Evolutionary conservation across 768 basidiomycete genomes (phyloP).

Genomic region (Amanita rubescens): DNA sequence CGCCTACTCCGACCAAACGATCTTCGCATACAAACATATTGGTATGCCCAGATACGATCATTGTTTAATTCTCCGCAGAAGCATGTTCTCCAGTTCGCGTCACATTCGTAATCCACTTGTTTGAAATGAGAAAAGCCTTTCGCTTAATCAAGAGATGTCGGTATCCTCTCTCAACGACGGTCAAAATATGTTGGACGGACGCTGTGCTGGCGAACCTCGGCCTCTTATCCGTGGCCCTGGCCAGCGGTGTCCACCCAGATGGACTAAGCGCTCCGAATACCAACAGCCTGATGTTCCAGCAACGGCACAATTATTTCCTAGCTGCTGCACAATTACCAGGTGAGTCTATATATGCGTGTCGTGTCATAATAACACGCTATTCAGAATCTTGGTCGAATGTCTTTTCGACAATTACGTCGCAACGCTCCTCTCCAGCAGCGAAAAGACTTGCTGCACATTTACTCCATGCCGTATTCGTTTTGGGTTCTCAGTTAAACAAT

Average conservation of each 20-base stretch:
- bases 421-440: conserved; percentile 49
- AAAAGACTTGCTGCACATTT: conserved; percentile 52
- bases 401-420: conserved; percentile 36
- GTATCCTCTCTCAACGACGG: conserved; percentile 2
- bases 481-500: conserved; percentile 34
- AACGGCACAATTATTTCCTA: conserved; percentile 42
- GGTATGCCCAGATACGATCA: conserved; percentile 10
- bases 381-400: conserved; percentile 51
- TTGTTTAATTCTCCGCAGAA: not conserved
- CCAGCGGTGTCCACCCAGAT: conserved; percentile 10
- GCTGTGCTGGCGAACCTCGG: conserved; percentile 48
- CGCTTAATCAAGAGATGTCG: conserved; percentile 10
- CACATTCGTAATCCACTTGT: conserved; percentile 32
- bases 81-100: conserved; percentile 18
- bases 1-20: not conserved
- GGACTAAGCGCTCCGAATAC: conserved; percentile 5
- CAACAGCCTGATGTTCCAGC: conserved; percentile 29
- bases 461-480: conserved; percentile 46
- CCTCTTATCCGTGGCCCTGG: conserved; percentile 21
- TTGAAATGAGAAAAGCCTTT: conserved; percentile 45
- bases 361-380: conserved; percentile 4
- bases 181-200: conserved; percentile 62
- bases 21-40: not conserved
- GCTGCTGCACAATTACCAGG: conserved; percentile 68
- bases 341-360: conserved; percentile 17